Evolutionary conservation across 805 yeast genomes (phyloP).

Genomic region (Pichia rugopelliculosa): DNA sequence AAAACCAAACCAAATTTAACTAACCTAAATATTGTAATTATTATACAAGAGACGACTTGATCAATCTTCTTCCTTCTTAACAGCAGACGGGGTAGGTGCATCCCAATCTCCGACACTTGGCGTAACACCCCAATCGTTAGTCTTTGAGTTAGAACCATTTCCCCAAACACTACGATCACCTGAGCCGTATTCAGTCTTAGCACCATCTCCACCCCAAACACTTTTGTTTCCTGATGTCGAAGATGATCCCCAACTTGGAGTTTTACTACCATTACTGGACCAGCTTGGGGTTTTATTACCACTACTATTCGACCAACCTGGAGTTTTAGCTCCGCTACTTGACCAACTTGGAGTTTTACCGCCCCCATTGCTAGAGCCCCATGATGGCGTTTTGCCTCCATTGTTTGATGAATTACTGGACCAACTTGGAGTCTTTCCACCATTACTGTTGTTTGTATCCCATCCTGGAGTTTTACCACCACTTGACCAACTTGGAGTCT

Average conservation of each 20-base stretch:
- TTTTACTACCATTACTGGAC: constrained; percentile 25
- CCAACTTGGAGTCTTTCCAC: constrained; percentile 38
- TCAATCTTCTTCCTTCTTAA: constrained; percentile 22
- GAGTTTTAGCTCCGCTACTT: constrained; percentile 31
- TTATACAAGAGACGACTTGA: neutral
- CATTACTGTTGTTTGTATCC: constrained; percentile 29
- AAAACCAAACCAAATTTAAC: too few relatives aligned
- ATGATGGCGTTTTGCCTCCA: constrained; percentile 35
- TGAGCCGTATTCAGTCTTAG: constrained; percentile 25
- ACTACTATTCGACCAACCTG: constrained; percentile 29
- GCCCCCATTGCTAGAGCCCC: constrained; percentile 37
- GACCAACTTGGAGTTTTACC: constrained; percentile 34
- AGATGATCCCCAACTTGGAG: constrained; percentile 46
- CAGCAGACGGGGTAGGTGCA: constrained; percentile 37
- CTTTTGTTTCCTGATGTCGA: constrained; percentile 27
- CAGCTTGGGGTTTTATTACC: constrained; percentile 38
- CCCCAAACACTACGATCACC: constrained; percentile 15
- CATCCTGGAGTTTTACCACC: constrained; percentile 47
- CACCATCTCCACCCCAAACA: constrained; percentile 36
- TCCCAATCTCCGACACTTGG: constrained; percentile 42
- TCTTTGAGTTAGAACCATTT: constrained; percentile 36
- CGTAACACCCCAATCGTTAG: constrained; percentile 34
- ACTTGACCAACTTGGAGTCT: constrained; percentile 29
- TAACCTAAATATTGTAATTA: neutral
- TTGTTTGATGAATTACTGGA: constrained; percentile 15